Base-by-base conservation (phyloP, 306 rosid genomes). In the Erythrophleum fordii region DNA sequence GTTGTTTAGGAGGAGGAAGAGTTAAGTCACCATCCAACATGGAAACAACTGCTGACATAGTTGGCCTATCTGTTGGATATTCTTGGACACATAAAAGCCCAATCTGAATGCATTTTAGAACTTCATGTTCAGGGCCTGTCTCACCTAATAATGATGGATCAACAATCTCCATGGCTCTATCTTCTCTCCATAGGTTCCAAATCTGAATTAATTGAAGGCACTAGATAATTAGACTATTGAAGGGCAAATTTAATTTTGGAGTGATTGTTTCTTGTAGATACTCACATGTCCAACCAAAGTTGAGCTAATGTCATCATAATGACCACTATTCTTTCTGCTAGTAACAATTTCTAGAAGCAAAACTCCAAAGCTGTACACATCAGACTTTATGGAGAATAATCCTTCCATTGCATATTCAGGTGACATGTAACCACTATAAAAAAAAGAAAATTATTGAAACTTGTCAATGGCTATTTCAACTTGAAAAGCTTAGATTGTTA, bases 101-200 rank as follows among this genome's bases (percentile, higher is more conserved):
- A n/a, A 52, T 52, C 4, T 52, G 25, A 25, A 52, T 18, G 11
- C 25, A 52, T n/a, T 52, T 52, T 2, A 18, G 25, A 6, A 52
- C 23, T 52, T 52, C 58, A 52, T 52, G 11, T n/a, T 52, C 4
- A 20, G 62, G 62, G 62, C 62, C 22, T 10, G 29, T 3, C 11
- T 56, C 62, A 2, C 62, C 62, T 0, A 8, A 22, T 37, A 93
- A 17, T 3, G 79, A 55, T 44, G 79, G 28, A 72, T 90, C 95
- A 5, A 91, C 79, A 39, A 90, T 56, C 65, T 91, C 84, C 72
- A 77, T 65, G 41, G 84, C 78, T 58, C 7, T 85, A 0, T 84
- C 92, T 52, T 83, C 84, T 75, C n/a, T 90, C 97, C 98, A 93
- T 25, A 89, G 83, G 20, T 88, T 80, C 97, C 95, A 93, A 13